A percentile compares a stretch with the other conserved stretches of the same genome.
phyloP scores from a whole-genome alignment of 257 asterid species.

The Leptodermis oblonga region DNA sequence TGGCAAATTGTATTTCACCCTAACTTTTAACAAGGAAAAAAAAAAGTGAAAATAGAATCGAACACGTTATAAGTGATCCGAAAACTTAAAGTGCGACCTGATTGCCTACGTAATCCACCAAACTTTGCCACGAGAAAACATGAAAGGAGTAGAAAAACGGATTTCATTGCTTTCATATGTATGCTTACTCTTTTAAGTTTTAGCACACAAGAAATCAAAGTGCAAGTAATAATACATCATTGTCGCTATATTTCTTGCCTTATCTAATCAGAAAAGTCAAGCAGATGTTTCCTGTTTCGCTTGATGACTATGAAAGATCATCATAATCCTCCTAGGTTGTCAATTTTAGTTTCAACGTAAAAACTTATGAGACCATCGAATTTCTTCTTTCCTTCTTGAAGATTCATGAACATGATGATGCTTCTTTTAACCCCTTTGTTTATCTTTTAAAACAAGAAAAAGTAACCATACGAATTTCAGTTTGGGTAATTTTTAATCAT shows the following conservation, averaged over 20 bases:
- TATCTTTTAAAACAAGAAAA: slow-evolving; percentile 8
- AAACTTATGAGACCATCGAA: neutral
- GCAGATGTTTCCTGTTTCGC: neutral
- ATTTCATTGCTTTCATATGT: too few relatives aligned
- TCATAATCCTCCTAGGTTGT: slow-evolving; percentile 1
- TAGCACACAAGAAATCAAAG: neutral
- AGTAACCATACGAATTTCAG: neutral
- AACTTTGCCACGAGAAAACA: too few relatives aligned
- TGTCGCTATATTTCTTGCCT: neutral
- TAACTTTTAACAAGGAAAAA: too few relatives aligned
- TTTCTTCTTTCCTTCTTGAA: neutral
- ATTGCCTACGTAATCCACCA: too few relatives aligned
- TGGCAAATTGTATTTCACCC: too few relatives aligned
- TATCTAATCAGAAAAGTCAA: neutral
- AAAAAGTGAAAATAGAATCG: too few relatives aligned
- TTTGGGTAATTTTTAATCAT: neutral
- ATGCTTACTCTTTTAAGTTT: neutral
- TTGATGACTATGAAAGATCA: neutral
- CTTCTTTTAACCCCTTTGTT: neutral
- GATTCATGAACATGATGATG: neutral
- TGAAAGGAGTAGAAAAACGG: too few relatives aligned
- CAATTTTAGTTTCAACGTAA: neutral
- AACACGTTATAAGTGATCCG: too few relatives aligned
- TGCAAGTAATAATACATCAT: neutral
- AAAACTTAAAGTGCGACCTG: too few relatives aligned